Percentiles rank a stretch among this genome's conserved stretches.
phyloP scores from a whole-genome alignment of 2,329 filamentous ascomycete genomes.

The Phaeomoniella chlamydospora region DNA sequence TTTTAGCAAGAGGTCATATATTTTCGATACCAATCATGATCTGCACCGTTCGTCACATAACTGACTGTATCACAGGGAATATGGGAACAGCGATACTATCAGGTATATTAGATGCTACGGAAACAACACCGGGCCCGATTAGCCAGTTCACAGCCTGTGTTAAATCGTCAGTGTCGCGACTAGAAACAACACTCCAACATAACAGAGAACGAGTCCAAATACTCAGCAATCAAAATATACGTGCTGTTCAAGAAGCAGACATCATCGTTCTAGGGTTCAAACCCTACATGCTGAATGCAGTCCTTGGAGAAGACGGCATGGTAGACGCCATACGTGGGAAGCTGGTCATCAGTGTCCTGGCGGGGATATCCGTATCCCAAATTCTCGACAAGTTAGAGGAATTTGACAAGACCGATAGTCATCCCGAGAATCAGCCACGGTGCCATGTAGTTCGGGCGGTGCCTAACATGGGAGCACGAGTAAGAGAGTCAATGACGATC shows the following conservation, averaged over 20 bases:
- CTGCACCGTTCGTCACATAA: not conserved
- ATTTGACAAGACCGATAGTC: constrained; percentile 1
- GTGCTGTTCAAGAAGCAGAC: constrained; percentile 12
- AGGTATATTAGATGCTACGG: not conserved
- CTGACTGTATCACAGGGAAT: not conserved
- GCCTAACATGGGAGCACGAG: constrained; percentile 29
- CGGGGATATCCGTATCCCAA: constrained; percentile 30
- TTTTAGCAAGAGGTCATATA: too few relatives aligned
- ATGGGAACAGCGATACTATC: not conserved
- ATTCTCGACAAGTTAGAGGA: constrained; percentile 23
- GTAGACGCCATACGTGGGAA: constrained; percentile 26
- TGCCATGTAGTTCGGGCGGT: constrained; percentile 24
- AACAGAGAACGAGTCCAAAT: not conserved
- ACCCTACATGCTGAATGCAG: constrained; percentile 25
- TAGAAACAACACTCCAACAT: not conserved
- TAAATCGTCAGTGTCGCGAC: not conserved
- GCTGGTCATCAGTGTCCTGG: constrained; percentile 36
- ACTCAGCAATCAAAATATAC: not conserved
- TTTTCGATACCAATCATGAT: too few relatives aligned
- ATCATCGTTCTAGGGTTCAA: constrained; percentile 33
- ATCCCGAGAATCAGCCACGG: constrained; percentile 8
- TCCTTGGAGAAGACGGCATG: constrained; percentile 23
- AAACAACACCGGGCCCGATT: not conserved
- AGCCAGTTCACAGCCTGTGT: not conserved
- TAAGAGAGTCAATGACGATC: constrained; percentile 31